Conservation (phyloP, 2,329 filamentous ascomycete genomes). For the Colletotrichum filicis region DNA sequence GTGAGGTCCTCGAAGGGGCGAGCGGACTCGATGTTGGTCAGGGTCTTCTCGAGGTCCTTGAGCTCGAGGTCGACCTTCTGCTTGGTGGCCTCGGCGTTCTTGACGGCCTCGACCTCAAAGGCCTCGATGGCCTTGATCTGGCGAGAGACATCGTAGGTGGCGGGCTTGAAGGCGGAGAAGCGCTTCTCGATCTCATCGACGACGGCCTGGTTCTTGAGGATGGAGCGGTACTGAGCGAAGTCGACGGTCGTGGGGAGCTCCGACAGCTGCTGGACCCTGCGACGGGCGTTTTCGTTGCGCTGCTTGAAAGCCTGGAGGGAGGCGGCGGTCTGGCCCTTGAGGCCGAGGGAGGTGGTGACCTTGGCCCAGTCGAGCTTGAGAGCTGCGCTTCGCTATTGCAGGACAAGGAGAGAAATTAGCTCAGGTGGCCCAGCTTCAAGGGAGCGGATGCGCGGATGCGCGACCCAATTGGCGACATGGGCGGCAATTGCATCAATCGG, state of each 20-base stretch:
- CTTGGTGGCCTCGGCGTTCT: constrained; percentile 98
- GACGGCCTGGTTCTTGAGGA: constrained; percentile 96
- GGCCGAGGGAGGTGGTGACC: constrained; percentile 91
- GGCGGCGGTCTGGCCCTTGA: constrained; percentile 92
- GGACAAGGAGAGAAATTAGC: constrained; percentile 62
- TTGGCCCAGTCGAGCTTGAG: constrained; percentile 99
- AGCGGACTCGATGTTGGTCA: constrained; percentile 97
- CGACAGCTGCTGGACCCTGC: constrained; percentile 86
- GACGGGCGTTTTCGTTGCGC: constrained; percentile 98
- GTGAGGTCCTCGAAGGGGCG: constrained; percentile 97
- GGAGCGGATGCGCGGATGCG: constrained; percentile 11
- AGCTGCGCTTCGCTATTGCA: constrained; percentile 89
- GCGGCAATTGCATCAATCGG: constrained; percentile 40
- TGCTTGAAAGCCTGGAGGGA: constrained; percentile 98
- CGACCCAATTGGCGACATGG: constrained; percentile 27
- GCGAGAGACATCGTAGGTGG: constrained; percentile 89
- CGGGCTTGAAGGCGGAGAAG: constrained; percentile 90
- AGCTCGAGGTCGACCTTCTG: constrained; percentile 94
- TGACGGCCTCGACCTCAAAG: constrained; percentile 95
- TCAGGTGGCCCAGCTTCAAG: constrained; percentile 47
- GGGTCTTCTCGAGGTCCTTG: constrained; percentile 90
- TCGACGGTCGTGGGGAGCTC: constrained; percentile 90
- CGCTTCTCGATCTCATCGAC: constrained; percentile 98
- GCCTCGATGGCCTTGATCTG: constrained; percentile 99
- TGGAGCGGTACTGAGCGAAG: constrained; percentile 90